phyloP scores from a whole-genome alignment of 1,284 basidiomycete species.

The Boletus hoseneyae region DNA sequence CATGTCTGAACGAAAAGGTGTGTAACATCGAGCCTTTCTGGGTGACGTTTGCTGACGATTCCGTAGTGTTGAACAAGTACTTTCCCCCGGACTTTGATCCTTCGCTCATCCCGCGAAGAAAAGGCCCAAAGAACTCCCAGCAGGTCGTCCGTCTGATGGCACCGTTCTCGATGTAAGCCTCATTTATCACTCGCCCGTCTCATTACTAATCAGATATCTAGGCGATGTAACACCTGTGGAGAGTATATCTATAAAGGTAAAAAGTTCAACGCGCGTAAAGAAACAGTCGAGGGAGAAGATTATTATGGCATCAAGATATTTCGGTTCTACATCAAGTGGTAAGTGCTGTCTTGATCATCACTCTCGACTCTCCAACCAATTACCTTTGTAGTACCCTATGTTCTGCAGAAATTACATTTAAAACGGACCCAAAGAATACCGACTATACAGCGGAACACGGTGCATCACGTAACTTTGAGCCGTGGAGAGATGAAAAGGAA shows the following conservation, averaged over 20 bases:
- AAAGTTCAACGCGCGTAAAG: slow-evolving; percentile 99
- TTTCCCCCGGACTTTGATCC: slow-evolving; percentile 98
- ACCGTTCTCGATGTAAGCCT: slow-evolving; percentile 88
- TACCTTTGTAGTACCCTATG: slow-evolving; percentile 68
- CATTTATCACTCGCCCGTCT: background rate
- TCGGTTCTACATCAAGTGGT: slow-evolving; percentile 84
- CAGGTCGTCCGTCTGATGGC: slow-evolving; percentile 99
- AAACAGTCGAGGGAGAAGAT: slow-evolving; percentile 94
- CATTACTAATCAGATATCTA: slow-evolving; percentile 27
- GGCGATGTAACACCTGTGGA: slow-evolving; percentile 92
- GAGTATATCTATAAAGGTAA: slow-evolving; percentile 99
- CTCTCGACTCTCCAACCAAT: background rate
- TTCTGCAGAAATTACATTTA: slow-evolving; percentile 99
- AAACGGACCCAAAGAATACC: slow-evolving; percentile 98
- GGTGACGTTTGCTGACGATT: slow-evolving; percentile 7
- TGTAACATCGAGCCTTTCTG: background rate
- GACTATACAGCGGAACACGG: slow-evolving; percentile 93
- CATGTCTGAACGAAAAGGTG: slow-evolving; percentile 90
- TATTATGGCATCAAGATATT: slow-evolving; percentile 99
- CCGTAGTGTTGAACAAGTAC: slow-evolving; percentile 83
- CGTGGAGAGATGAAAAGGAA: slow-evolving; percentile 78
- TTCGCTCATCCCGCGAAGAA: slow-evolving; percentile 89
- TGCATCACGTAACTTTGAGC: slow-evolving; percentile 92
- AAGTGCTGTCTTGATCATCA: slow-evolving; percentile 19
- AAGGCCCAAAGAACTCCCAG: slow-evolving; percentile 87